Evolutionary conservation across 441 rosid species (phyloP).

Genomic region (Macaranga tanarius): DNA sequence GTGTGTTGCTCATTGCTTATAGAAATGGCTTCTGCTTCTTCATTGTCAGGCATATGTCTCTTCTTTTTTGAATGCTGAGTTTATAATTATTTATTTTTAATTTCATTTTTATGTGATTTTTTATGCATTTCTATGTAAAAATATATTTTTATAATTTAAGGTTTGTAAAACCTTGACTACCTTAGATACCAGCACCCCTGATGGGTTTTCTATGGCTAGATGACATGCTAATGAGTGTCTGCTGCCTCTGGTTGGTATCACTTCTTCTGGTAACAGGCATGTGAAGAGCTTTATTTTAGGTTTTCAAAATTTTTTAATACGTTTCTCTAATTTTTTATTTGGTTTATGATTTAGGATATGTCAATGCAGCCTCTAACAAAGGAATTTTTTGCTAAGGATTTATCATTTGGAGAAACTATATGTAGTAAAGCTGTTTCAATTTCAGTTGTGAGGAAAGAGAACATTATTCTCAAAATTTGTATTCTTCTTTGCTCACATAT

Average conservation of each 20-base stretch:
- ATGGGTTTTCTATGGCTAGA: neutral
- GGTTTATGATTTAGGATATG: neutral
- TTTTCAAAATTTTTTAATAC: neutral
- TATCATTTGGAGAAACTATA: neutral
- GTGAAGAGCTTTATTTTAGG: neutral
- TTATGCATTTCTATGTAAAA: no score
- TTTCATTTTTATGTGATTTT: no score
- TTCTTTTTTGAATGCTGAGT: no score
- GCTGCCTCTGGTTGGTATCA: neutral
- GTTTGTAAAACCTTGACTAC: neutral
- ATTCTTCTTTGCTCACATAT: neutral
- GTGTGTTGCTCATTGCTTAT: neutral
- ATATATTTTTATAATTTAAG: no score
- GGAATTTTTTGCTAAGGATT: neutral
- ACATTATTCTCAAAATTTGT: no score
- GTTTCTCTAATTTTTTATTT: neutral
- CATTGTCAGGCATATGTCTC: no score
- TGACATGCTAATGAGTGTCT: neutral
- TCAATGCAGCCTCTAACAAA: neutral
- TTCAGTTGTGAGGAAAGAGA: no score
- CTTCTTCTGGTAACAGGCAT: no score
- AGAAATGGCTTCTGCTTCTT: no score
- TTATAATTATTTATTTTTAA: no score
- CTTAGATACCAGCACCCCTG: neutral
- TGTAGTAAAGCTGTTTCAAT: neutral